Conservation (phyloP, 1,139 yeast genomes). For the Debaryomyces udenii region DNA sequence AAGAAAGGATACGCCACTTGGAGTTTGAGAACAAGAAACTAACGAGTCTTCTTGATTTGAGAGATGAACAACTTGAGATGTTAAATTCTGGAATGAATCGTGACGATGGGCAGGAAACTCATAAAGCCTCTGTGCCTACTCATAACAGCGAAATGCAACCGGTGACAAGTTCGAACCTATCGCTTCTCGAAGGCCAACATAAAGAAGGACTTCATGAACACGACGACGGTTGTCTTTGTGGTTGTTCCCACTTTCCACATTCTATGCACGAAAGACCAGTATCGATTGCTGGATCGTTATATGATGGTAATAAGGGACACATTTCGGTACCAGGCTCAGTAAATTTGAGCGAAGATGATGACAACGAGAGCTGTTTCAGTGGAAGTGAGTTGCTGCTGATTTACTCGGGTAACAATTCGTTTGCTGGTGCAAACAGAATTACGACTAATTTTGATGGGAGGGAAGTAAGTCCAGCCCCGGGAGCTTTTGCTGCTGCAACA, state of each 20-base stretch:
- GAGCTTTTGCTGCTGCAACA: constrained; percentile 74
- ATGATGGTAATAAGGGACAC: constrained; percentile 30
- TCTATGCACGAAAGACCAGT: constrained; percentile 65
- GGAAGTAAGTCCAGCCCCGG: constrained; percentile 73
- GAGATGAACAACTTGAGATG: constrained; percentile 59
- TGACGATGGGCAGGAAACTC: constrained; percentile 10
- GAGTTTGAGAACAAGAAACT: constrained; percentile 48
- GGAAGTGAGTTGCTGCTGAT: constrained; percentile 28
- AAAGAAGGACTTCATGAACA: constrained; percentile 26
- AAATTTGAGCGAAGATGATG: constrained; percentile 56
- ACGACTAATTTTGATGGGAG: constrained; percentile 24
- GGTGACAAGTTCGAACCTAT: constrained; percentile 21
- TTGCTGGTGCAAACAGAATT: constrained; percentile 12
- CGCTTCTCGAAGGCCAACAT: constrained; percentile 18
- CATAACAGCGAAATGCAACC: constrained; percentile 2
- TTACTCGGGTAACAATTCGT: constrained; percentile 16
- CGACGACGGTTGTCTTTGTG: constrained; percentile 58
- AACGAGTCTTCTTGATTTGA: constrained; percentile 55
- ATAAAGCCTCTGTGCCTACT: too few species aligned
- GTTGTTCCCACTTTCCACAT: constrained; percentile 55
- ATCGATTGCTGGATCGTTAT: constrained; percentile 61
- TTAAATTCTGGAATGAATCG: constrained; percentile 19
- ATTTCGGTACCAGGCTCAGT: constrained; percentile 38
- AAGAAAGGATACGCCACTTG: constrained; percentile 48
- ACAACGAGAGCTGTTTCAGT: constrained; percentile 35